A percentile compares a stretch with the other conserved stretches of the same genome.
These are phyloP conservation scores for Babjeviella inositovora DNA, from an alignment of 805 yeast species.

Conservation along the genomic window DNA sequence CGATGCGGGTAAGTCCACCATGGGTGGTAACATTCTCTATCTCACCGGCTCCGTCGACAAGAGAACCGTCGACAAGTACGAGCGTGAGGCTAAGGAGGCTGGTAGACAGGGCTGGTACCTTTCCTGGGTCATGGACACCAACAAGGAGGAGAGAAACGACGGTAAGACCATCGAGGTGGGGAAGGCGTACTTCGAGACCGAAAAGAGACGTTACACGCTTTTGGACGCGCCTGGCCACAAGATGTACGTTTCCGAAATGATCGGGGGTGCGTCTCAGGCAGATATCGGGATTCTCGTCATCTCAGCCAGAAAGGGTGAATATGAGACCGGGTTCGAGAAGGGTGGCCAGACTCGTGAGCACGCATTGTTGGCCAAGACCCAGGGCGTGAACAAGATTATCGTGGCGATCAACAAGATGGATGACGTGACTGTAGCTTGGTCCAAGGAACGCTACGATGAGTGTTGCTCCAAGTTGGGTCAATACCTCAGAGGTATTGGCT, in stretches of 20 bases:
- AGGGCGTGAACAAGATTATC: slow-evolving; percentile 88
- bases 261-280: slow-evolving; percentile 99
- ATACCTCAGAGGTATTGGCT: slow-evolving; percentile 83
- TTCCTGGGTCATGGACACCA: slow-evolving; percentile 99
- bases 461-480: slow-evolving; percentile 70
- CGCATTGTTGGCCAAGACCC: slow-evolving; percentile 93
- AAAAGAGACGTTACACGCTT: slow-evolving; percentile 92
- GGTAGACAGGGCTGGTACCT: slow-evolving; percentile 99
- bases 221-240: slow-evolving; percentile 99
- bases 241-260: slow-evolving; percentile 97
- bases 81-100: slow-evolving; percentile 96
- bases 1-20: slow-evolving; percentile 98
- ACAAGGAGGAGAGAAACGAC: slow-evolving; percentile 96
- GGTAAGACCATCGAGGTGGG: slow-evolving; percentile 99
- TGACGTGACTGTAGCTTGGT: slow-evolving; percentile 94
- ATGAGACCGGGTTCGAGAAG: slow-evolving; percentile 97
- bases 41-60: slow-evolving; percentile 96
- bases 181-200: slow-evolving; percentile 94
- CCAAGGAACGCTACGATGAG: slow-evolving; percentile 90
- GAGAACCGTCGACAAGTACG: slow-evolving; percentile 96
- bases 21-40: slow-evolving; percentile 94
- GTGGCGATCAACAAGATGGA: slow-evolving; percentile 98
- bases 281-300: slow-evolving; percentile 96
- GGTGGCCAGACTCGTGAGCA: slow-evolving; percentile 99
- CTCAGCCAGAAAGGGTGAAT: slow-evolving; percentile 98